Evolutionary conservation across 2,329 filamentous ascomycete genomes (phyloP), one percentile per base, ranked within the genome.

Genomic region (Achaetomium macrosporum): DNA sequence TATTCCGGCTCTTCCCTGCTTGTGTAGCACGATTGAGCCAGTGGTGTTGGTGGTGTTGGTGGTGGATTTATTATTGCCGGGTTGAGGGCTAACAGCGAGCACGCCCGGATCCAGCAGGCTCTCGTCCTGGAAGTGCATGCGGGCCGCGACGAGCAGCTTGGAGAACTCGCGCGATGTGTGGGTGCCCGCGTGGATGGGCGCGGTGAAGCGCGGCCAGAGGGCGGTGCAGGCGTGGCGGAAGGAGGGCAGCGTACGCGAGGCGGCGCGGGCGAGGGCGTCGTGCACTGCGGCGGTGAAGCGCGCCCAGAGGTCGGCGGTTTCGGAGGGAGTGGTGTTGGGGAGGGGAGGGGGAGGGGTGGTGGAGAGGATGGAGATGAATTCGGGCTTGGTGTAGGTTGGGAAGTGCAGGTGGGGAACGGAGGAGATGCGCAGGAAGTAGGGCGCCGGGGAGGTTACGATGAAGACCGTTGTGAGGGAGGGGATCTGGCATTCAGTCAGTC

Each of bases 131-230:
- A 92, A 88, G 33, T 88, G 76, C 0, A 76, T 73, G 15, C 86
- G 76, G 25, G 84, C 80, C 1, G 83, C 80, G 45, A 92, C 84
- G 51, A 97, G 78, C 8, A 99, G 75, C 57, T 88, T 85, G 13
- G 88, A 85, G 69, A 96, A 96, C 64, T 96, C 90, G 61, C 86
- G 84, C 10, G 87, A 82, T 1, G 79, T 78, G 62, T 86, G 83
- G 9, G 86, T 84, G n/a, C 87, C 87, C 1, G 83, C 81, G 1
- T 84, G 70, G 20, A 97, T 79, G 0, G 92, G 92, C 7, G 82
- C 79, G 1, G 88, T 84, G 68, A 99, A 97, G 4, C 84, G 80
- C 11, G 85, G 84, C 93, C 93, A 99, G 17, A 97, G 78, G 41
- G 84, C 81, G 45, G 81, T 70, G 64, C 87, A 90, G 46, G 86